phyloP scores from a whole-genome alignment of 2,329 filamentous ascomycete genomes.

The Stagonosporopsis cucurbitacearum region DNA sequence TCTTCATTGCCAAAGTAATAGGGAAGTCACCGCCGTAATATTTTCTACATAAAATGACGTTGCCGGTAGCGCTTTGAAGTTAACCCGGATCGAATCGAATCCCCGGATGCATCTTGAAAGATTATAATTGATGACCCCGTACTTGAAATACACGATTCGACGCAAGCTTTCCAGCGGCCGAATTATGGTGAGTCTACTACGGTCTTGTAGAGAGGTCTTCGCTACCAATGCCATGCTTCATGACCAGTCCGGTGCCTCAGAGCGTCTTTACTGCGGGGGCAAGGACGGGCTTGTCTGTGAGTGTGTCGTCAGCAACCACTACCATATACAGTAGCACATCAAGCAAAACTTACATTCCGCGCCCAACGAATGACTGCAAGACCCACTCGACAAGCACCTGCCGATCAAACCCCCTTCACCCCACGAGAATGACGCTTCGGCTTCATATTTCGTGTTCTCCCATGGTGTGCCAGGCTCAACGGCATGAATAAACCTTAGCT shows the following conservation, averaged over 20 bases:
- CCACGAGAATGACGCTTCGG: constrained; percentile 23
- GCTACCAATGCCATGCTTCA: not conserved
- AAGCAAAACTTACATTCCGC: not conserved
- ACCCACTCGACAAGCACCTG: constrained; percentile 14
- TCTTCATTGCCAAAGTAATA: not conserved
- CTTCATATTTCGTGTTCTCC: constrained; percentile 19
- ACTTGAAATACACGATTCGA: no score
- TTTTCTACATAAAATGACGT: not conserved
- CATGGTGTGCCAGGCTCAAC: constrained; percentile 19
- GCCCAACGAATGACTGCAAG: not conserved
- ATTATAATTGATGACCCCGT: no score
- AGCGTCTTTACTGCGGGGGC: not conserved
- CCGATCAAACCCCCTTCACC: constrained; percentile 14
- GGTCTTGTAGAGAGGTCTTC: not conserved
- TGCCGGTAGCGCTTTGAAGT: not conserved
- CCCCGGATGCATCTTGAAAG: no score
- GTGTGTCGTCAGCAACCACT: not conserved
- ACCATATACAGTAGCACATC: no score
- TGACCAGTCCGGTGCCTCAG: not conserved
- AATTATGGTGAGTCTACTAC: no score
- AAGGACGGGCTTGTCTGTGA: not conserved
- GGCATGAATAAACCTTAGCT: constrained; percentile 30
- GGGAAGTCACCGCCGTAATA: not conserved
- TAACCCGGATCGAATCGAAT: not conserved
- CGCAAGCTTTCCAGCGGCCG: no score